These are phyloP conservation scores for Fusarium sp. DNA, from an alignment of 2,329 filamentous ascomycete species.

Conservation along the genomic window DNA sequence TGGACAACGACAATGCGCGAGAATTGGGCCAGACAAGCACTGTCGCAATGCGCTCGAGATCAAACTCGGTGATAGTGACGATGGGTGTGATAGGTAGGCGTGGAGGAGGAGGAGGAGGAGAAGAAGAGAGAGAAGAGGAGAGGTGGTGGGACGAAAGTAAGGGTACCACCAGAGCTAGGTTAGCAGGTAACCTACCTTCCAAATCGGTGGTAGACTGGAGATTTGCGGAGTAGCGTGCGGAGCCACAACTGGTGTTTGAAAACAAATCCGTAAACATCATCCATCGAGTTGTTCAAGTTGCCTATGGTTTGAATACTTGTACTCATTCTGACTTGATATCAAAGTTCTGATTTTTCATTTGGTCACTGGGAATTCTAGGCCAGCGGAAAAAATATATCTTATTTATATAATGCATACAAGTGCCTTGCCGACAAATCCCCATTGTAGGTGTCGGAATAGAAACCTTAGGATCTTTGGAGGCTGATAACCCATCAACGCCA, in stretches of 20 bases:
- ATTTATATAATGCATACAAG: neutral
- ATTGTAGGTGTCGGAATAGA: neutral
- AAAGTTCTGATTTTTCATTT: neutral
- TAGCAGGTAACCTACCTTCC: slow-evolving; percentile 41
- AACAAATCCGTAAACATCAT: neutral
- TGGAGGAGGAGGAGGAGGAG: slow-evolving; percentile 23
- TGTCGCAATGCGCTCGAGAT: slow-evolving; percentile 18
- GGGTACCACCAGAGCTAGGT: slow-evolving; percentile 15
- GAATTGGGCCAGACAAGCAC: neutral
- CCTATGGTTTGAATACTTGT: neutral
- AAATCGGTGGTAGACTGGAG: slow-evolving; percentile 42
- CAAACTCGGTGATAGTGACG: slow-evolving; percentile 11
- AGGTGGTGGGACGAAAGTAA: slow-evolving; percentile 23
- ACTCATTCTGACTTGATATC: neutral
- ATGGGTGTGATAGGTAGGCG: slow-evolving; percentile 5
- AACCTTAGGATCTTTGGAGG: neutral
- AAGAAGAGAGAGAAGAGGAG: slow-evolving; percentile 19
- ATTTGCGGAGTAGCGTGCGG: slow-evolving; percentile 8
- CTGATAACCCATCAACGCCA: neutral
- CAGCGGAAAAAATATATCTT: neutral
- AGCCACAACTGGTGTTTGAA: neutral
- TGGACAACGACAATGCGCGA: neutral
- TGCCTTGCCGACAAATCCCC: neutral
- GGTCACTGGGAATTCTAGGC: no score
- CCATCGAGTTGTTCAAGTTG: neutral